Base-by-base conservation (phyloP, 768 basidiomycete species). In the Tricholoma sp. region DNA sequence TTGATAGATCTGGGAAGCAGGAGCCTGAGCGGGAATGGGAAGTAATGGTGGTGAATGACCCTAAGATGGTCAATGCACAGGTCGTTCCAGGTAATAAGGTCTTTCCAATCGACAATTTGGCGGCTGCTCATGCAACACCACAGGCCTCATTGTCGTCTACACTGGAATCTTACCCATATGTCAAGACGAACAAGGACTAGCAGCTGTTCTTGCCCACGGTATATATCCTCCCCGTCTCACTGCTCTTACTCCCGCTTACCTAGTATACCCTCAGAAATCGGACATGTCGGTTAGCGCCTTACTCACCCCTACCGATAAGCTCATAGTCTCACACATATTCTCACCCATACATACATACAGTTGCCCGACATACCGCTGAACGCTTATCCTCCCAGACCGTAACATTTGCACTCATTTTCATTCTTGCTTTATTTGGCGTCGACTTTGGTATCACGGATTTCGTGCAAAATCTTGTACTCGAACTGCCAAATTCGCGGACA, bases 161-260 rank as follows among this genome's bases (percentile, higher is more conserved):
- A 94, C 92, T 0, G 94, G 94, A 0, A 91, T 97, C 34, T 68
- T 97, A 3, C 91, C 89, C 0, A 72, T 94, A 6, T 86, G 85
- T 47, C 74, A 73, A 58, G 85, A 92, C 59, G 91, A 94, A 61
- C 80, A 88, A 63, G 92, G 91, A 0, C 73, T 98, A 0, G 91
- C 94, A 1, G 86, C 86, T 15, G 86, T 97, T 1, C 71, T 98
- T 2, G 83, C 89, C 0, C 94, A 97, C 68, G 92, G 93, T 89
- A 53, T 3, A 79, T 65, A 10, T 42, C 34, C 31, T 24, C 29
- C 15, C 15, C 11, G 1, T 6, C 29, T n/a, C 20, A 20, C 41
- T 9, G 17, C 9, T 28, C 47, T 55, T 48, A 41, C 13, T 51
- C n/a, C 32, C 56, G 29, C 34, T 18, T 11, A 28, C 11, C n/a